These are phyloP conservation scores for Hypsizygus marmoreus DNA, from an alignment of 768 basidiomycete species.

Conservation along the genomic window DNA sequence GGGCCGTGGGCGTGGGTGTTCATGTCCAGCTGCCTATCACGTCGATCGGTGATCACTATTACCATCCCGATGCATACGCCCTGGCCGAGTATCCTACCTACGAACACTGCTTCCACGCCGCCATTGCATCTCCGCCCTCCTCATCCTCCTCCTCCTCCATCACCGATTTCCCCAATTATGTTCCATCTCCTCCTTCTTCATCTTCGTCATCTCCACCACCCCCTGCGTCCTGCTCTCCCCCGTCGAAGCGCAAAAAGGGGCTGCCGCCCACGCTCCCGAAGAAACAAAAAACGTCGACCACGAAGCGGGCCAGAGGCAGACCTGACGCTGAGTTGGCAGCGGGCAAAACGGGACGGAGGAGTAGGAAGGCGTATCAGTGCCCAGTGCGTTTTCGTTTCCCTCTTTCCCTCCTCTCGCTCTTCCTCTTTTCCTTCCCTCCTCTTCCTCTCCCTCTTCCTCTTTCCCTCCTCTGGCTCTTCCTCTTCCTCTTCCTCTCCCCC, in stretches of 20 bases:
- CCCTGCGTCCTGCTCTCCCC: background rate
- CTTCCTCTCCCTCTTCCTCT: background rate
- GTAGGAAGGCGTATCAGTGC: slow-evolving; percentile 51
- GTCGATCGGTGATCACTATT: background rate
- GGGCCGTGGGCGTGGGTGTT: too few species aligned
- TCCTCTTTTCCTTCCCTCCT: background rate
- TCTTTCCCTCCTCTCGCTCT: background rate
- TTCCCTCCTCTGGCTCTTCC: background rate
- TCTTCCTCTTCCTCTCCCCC: background rate
- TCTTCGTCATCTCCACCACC: background rate
- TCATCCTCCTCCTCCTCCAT: background rate
- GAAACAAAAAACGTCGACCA: background rate
- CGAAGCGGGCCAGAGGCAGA: slow-evolving; percentile 8
- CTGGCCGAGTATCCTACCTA: slow-evolving; percentile 20
- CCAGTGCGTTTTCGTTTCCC: slow-evolving; percentile 51
- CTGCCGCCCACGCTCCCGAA: background rate
- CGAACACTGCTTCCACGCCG: slow-evolving; percentile 22
- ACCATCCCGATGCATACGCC: slow-evolving; percentile 13
- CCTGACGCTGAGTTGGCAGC: background rate
- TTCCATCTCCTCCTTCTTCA: background rate
- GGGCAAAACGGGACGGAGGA: slow-evolving; percentile 14
- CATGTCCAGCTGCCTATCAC: background rate
- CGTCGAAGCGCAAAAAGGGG: background rate
- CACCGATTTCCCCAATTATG: background rate
- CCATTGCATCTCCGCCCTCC: slow-evolving; percentile 1